Evolutionary conservation across 805 yeast species (phyloP).

Genomic region (Alloascoidea africana): DNA sequence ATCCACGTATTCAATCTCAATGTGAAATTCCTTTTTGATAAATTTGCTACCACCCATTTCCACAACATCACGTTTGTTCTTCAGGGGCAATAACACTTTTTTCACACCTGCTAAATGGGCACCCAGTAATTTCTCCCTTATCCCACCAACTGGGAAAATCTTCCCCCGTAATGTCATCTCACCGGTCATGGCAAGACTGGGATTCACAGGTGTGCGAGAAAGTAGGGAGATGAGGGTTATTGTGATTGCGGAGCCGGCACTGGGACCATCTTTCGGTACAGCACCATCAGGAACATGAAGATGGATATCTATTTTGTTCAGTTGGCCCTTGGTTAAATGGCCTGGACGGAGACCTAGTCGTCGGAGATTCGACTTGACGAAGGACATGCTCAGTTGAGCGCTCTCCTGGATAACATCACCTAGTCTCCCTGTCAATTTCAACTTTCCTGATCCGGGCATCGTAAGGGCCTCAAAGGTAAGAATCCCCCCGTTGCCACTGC

Average conservation of each 20-base stretch:
- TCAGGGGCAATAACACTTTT: conserved; percentile 41
- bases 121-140: conserved; percentile 58
- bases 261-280: conserved; percentile 22
- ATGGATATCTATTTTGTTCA: conserved; percentile 38
- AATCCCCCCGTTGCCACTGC: conserved; percentile 76
- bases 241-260: conserved; percentile 76
- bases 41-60: conserved; percentile 23
- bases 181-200: conserved; percentile 50
- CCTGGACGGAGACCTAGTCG: too few species aligned
- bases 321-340: conserved; percentile 8
- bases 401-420: conserved; percentile 6
- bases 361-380: conserved; percentile 10
- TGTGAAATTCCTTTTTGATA: conserved; percentile 31
- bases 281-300: conserved; percentile 57
- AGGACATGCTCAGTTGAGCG: conserved; percentile 10
- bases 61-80: conserved; percentile 55
- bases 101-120: conserved; percentile 41
- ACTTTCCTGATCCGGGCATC: conserved; percentile 30
- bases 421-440: conserved; percentile 53
- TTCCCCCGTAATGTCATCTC: conserved; percentile 49
- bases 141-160: conserved; percentile 67
- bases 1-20: conserved; percentile 48
- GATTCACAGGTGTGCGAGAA: conserved; percentile 18
- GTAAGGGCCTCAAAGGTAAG: conserved; percentile 66
- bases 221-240: conserved; percentile 63